Evolutionary conservation across 495 filamentous ascomycete genomes (phyloP), one percentile per base, ranked within the genome.

Genomic region (Astrocystis sublimbata): DNA sequence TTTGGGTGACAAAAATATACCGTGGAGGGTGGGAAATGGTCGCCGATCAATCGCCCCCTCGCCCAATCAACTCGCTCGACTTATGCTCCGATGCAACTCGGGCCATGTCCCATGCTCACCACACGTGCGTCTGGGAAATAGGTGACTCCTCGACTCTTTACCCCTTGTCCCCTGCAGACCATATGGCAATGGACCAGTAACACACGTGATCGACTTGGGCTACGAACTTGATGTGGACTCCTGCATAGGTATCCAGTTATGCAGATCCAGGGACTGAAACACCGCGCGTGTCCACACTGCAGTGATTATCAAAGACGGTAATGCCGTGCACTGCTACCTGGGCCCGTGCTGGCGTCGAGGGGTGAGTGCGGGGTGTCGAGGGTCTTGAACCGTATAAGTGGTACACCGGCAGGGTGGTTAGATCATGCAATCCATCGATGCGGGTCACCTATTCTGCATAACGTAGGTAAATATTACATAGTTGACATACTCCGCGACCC

Each of bases 101-200:
- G 10, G 28, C 46, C 47, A 62, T 36, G 60, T 35, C 49, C n/a
- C 9, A 35, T 35, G 49, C 35, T 13, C 33, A 36, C 33, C 17
- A 45, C 54, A 62, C 60, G 60, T 62, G 60, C 60, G 47, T 62
- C 40, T 62, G 50, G 60, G n/a, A n/a, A n/a, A n/a, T n/a, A n/a
- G n/a, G n/a, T n/a, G n/a, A n/a, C n/a, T n/a, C n/a, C n/a, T n/a
- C n/a, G n/a, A n/a, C n/a, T n/a, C n/a, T n/a, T n/a, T n/a, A n/a
- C n/a, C n/a, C n/a, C 36, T 41, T 21, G 13, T 46, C 60, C 60
- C 60, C 51, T 55, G 51, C 41, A 62, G 60, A 40, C 59, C 59
- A 62, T 56, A 62, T 62, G 60, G 59, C 59, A 46, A 38, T 50
- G 15, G 38, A 26, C 59, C 45, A 60, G 56, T 30, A 31, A 50